A percentile compares a stretch with the other conserved stretches of the same genome.
Evolutionary conservation across 108 stramenopile genomes (phyloP).

Genomic region (Skeletonema costatum): DNA sequence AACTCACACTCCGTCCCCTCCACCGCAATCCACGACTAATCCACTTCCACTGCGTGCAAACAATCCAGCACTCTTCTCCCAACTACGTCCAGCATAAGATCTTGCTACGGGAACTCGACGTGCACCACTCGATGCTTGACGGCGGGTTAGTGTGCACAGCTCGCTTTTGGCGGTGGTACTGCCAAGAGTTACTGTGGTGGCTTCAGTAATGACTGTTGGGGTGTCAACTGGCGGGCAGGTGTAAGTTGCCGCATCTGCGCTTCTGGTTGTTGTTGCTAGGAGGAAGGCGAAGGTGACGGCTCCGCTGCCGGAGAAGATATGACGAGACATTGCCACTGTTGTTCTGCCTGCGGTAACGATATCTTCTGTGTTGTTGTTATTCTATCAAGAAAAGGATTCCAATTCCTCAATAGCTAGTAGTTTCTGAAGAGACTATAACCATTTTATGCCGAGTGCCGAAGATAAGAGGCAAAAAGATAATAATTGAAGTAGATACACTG

Average conservation of each 20-base stretch:
- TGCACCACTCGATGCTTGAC: not conserved
- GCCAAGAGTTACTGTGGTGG: not conserved
- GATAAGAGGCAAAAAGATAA: too few relatives aligned
- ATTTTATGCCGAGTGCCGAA: too few relatives aligned
- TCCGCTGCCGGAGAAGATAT: not conserved
- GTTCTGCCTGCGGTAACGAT: too few relatives aligned
- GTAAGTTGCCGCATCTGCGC: not conserved
- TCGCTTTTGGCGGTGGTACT: not conserved
- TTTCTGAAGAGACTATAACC: too few relatives aligned
- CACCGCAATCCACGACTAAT: slow-evolving; percentile 6
- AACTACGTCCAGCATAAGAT: not conserved
- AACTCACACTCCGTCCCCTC: not conserved
- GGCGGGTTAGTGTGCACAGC: slow-evolving; percentile 12
- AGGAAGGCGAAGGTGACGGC: not conserved
- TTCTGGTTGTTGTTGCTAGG: not conserved
- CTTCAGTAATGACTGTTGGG: not conserved
- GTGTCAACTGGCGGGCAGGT: not conserved
- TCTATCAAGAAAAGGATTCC: too few relatives aligned
- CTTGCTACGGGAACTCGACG: slow-evolving; percentile 17
- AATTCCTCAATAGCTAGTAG: too few relatives aligned
- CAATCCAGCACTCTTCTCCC: slow-evolving; percentile 23
- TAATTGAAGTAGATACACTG: too few relatives aligned
- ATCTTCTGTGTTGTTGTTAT: too few relatives aligned
- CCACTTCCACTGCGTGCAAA: slow-evolving; percentile 16
- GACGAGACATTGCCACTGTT: too few relatives aligned